Conservation (phyloP, 1,139 yeast genomes). For the Komagataea norvegica region DNA sequence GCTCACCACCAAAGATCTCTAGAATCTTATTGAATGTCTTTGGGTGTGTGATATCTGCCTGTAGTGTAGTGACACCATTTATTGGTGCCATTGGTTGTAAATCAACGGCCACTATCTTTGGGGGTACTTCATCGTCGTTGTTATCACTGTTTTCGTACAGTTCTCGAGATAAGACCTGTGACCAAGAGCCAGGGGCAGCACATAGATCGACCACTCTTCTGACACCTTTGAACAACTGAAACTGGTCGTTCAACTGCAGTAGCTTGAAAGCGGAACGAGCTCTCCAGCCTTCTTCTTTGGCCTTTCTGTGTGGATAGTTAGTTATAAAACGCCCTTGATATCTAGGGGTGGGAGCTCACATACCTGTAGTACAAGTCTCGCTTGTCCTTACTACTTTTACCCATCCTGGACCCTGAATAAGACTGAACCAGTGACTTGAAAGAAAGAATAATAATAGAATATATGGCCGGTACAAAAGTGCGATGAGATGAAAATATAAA, state of each 20-base stretch:
- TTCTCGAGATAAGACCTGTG: slow-evolving; percentile 83
- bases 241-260: slow-evolving; percentile 84
- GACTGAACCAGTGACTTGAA: too few relatives aligned
- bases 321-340: neutral
- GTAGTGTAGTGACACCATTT: slow-evolving; percentile 78
- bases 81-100: slow-evolving; percentile 97
- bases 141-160: slow-evolving; percentile 39
- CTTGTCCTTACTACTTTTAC: slow-evolving; percentile 92
- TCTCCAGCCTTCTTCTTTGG: slow-evolving; percentile 96
- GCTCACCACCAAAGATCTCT: slow-evolving; percentile 80
- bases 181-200: slow-evolving; percentile 99
- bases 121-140: slow-evolving; percentile 28
- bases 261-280: slow-evolving; percentile 95
- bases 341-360: slow-evolving; percentile 1
- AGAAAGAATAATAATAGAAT: neutral
- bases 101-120: slow-evolving; percentile 89
- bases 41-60: slow-evolving; percentile 97
- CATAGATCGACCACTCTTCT: slow-evolving; percentile 89
- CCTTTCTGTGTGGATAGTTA: slow-evolving; percentile 54
- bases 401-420: slow-evolving; percentile 46
- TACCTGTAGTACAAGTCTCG: slow-evolving; percentile 69
- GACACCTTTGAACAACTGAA: slow-evolving; percentile 70
- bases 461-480: too few relatives aligned
- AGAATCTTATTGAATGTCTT: slow-evolving; percentile 71
- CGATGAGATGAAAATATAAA: too few relatives aligned